Base-by-base conservation (phyloP, 192 early-diverging fungal genomes). In the Entophlyctis luteolus region DNA sequence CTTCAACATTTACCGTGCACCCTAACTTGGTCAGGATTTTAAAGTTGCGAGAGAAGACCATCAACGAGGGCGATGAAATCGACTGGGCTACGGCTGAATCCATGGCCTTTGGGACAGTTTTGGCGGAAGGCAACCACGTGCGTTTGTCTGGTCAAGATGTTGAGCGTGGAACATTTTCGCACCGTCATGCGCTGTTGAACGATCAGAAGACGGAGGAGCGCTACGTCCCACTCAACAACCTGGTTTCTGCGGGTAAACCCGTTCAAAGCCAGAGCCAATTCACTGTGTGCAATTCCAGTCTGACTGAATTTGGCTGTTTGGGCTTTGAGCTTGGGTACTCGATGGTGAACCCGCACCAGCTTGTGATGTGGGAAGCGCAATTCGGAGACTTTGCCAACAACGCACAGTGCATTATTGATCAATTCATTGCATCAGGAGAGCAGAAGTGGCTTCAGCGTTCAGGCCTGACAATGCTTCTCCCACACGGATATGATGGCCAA, bases 81-180 rank as follows among this genome's bases (percentile, higher is more conserved):
- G 96, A 98, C 77, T 96, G 93, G 94, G 87, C 94, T 18, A 92
- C 94, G 4, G 96, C 91, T 45, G 96, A 98, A 81, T 78, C 88
- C 36, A 84, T 98, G 73, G 92, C 96, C 2, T 96, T 92, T 74
- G 96, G 94, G 36, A 81, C 89, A 6, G 87, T 98, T 50, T 84
- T 98, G 56, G 71, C 89, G 14, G 94, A 97, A 74, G 91, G 92
- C 66, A 90, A 34, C 16, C 60, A 63, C 33, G 60, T 70, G 4
- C 69, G 94, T 62, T 80, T 98, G 35, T 89, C 89, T 59, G 96
- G 96, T 48, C 96, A 98, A 81, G 96, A 98, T 85, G 90, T 92
- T 57, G 96, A 98, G 81, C 91, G 96, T 77, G 96, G 96, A 55
- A 98, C 96, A 23, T 98, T 98, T 81, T 98, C 96, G 53, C 96